Base-by-base conservation (phyloP, 306 rosid species). In the Begonia peltatifolia region DNA sequence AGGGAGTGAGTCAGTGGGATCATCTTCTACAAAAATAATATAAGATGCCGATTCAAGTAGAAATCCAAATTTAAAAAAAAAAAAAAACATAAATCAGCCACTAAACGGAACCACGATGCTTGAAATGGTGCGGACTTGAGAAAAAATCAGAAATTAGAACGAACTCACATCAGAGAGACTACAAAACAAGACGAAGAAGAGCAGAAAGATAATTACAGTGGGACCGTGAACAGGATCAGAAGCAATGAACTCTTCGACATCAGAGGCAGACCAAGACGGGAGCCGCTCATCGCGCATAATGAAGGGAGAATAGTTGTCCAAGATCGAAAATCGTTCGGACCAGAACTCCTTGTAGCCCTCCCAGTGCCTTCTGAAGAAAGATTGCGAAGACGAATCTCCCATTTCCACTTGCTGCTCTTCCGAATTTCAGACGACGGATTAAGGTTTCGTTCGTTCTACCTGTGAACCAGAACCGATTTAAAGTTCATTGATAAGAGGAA, bases 201-300 rank as follows among this genome's bases (percentile, higher is more conserved):
- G 35, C 15, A 55, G 59, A 50, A 10, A 42, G 55, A 60, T 36
- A 53, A 16, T 72, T 71, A 87, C 96, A 7, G 64, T 60, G 11
- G 90, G 81, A 51, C 94, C 96, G 52, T 83, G 82, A 56, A 87
- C 75, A 57, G 94, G 83, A 63, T 87, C 90, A 2, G 76, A 68
- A 66, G 90, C 90, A 15, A 83, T 76, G 61, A 87, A 87, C 8
- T 71, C 74, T 36, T 83, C 80, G 13, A 83, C 84, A 68, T 87
- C 93, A 35, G 82, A 57, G 47, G 23, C 14, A 18, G 93, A 80
- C 95, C 95, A 87, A 11, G 76, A 46, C 0, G 84, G 81, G 52
- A 83, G 69, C 43, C 77, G 86, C 38, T 71, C 62, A 16, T 82
- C 85, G 22, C 88, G 76, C 57, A 77, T 69, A 67, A 69, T 12